Conservation (phyloP, 306 rosid species). For the Rosa persica region DNA sequence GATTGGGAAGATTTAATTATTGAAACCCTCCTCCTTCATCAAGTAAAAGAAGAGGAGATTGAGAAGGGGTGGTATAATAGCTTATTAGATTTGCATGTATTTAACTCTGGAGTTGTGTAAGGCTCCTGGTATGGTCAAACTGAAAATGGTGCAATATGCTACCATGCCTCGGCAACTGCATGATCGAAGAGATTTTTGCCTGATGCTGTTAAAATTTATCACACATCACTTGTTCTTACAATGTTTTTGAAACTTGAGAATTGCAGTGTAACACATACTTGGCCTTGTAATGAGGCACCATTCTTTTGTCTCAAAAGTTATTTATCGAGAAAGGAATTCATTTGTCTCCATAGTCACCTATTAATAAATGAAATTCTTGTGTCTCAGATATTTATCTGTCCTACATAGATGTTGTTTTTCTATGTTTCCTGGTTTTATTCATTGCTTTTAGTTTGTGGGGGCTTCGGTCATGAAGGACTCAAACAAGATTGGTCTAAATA, state of each 20-base stretch:
- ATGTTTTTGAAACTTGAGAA: not conserved
- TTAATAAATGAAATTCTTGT: not conserved
- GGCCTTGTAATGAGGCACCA: not conserved
- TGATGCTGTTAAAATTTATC: not conserved
- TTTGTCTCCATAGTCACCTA: not conserved
- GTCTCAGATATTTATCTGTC: not conserved
- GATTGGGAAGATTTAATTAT: slow-evolving; percentile 86
- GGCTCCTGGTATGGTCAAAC: slow-evolving; percentile 7
- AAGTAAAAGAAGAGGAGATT: slow-evolving; percentile 72
- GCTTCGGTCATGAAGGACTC: not conserved
- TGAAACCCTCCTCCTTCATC: slow-evolving; percentile 76
- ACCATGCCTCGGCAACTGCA: not conserved
- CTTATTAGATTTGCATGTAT: slow-evolving; percentile 63
- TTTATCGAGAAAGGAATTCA: not conserved
- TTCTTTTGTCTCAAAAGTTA: not conserved
- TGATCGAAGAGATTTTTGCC: not conserved
- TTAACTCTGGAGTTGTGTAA: slow-evolving; percentile 43
- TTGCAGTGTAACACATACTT: not conserved
- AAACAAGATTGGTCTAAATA: not conserved
- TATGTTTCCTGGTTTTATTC: not conserved
- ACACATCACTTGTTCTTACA: not conserved
- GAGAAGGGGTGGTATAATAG: slow-evolving; percentile 82
- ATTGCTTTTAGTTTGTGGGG: not conserved
- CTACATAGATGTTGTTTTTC: not conserved
- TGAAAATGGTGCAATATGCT: not conserved